Base-by-base conservation (phyloP, 179 eudicot genomes). In the Silene noctiflora region DNA sequence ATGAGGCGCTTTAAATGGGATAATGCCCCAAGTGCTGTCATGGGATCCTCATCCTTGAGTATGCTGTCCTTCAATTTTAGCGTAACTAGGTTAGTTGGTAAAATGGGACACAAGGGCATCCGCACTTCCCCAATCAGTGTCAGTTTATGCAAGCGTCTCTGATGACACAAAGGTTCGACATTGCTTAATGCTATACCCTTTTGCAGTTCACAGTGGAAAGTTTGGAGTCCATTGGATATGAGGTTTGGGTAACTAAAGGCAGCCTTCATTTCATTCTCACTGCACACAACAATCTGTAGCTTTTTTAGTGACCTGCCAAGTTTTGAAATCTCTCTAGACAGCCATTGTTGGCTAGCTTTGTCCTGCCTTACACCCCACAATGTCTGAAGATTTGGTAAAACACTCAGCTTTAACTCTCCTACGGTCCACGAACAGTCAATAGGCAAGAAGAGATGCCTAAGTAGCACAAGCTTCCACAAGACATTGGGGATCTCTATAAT, bases 371-470 rank as follows among this genome's bases (percentile, higher is more conserved):
- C 73, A 13, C 84, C 81, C 85, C 85, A 79, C 42, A 83, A 53
- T 19, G 60, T 69, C 67, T 33, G 83, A 79, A 84, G 63, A 72
- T 66, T 58, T 21, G 48, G 58, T 46, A 81, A 17, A 11, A 53
- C 24, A 19, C 75, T 59, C 29, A 84, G 12, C 68, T 44, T 46
- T 58, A 84, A 48, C 4, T 48, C 73, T 31, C 46, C 62, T 56
- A 27, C 42, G 67, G 1, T 48, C 75, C 76, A 68, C 14, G 75
- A 64, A 42, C 20, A 61, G 6, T 79, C 69, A 21, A 39, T 12
- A 3, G 85, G 87, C 66, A 84, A 79, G 72, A 42, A 81, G 7
- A 84, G 79, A 79, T 84, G 83, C 72, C 79, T 69, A 42, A 84
- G 84, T 17, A 14, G 75, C 59, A 59, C 70, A 22, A 84, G 77